Percentiles rank a stretch among this genome's conserved stretches.
Evolutionary conservation across 2,329 filamentous ascomycete species (phyloP).

Genomic region (Anthostomella pinea): DNA sequence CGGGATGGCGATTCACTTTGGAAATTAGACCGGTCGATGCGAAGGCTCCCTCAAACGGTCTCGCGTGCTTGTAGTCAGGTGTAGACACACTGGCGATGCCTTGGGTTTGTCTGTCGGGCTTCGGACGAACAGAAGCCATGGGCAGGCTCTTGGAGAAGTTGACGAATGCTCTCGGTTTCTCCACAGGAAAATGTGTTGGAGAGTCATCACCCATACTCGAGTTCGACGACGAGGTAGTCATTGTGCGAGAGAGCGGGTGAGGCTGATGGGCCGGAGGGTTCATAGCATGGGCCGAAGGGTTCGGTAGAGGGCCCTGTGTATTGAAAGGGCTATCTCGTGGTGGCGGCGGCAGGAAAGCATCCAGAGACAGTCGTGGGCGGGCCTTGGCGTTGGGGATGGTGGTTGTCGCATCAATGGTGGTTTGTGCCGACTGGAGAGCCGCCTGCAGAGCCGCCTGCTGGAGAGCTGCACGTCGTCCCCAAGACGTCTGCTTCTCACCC

Average conservation of each 20-base stretch:
- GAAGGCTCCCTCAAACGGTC: conserved; percentile 78
- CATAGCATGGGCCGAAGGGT: conserved; percentile 50
- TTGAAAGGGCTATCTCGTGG: conserved; percentile 64
- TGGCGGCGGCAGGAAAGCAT: conserved; percentile 69
- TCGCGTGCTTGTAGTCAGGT: conserved; percentile 73
- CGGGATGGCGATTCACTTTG: conserved; percentile 83
- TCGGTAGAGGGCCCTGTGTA: conserved; percentile 48
- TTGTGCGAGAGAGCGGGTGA: conserved; percentile 81
- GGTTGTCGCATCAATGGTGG: conserved; percentile 50
- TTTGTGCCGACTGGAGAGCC: conserved; percentile 52
- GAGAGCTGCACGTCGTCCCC: conserved; percentile 58
- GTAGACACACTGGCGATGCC: conserved; percentile 57
- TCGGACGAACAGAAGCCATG: conserved; percentile 28
- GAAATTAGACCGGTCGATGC: conserved; percentile 93
- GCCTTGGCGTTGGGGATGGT: conserved; percentile 56
- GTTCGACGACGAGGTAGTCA: conserved; percentile 82
- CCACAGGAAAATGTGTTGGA: conserved; percentile 59
- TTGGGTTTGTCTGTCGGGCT: conserved; percentile 15
- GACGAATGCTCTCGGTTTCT: conserved; percentile 46
- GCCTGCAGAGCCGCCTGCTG: too few relatives aligned
- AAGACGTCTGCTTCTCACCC: conserved; percentile 63
- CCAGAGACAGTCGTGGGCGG: conserved; percentile 72
- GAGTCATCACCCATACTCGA: conserved; percentile 72
- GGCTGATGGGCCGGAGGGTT: conserved; percentile 52
- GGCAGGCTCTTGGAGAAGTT: conserved; percentile 76